Conservation (phyloP, 352 stramenopile species). For the Globisporangium uncinulatum region DNA sequence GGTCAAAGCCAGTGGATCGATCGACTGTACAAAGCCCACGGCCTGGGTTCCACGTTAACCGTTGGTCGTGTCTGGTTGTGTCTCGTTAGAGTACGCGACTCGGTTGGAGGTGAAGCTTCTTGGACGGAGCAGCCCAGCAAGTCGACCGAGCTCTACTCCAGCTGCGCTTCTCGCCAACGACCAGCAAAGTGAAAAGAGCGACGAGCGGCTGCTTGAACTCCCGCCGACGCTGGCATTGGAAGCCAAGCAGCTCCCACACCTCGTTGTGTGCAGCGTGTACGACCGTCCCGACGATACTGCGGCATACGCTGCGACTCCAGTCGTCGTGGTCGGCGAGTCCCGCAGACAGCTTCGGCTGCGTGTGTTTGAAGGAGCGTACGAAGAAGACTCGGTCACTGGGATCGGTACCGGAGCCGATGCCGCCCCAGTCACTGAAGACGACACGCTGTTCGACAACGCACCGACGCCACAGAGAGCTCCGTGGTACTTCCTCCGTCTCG, state of each 20-base stretch:
- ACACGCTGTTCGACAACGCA: background rate
- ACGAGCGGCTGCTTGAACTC: slow-evolving; percentile 7
- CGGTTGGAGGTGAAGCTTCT: slow-evolving; percentile 12
- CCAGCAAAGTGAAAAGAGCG: background rate
- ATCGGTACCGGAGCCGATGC: background rate
- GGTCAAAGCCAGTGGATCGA: background rate
- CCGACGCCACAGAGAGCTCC: background rate
- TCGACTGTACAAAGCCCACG: background rate
- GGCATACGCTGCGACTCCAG: background rate
- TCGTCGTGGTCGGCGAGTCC: slow-evolving; percentile 28
- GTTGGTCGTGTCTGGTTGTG: background rate
- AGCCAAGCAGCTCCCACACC: slow-evolving; percentile 16
- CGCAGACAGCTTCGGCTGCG: slow-evolving; percentile 25
- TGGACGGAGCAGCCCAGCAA: background rate
- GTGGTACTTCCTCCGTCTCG: slow-evolving; percentile 1
- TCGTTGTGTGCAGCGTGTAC: slow-evolving; percentile 12
- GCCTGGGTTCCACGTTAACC: too few species aligned
- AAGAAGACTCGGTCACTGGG: background rate
- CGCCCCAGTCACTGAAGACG: background rate
- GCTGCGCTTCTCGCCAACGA: slow-evolving; percentile 1
- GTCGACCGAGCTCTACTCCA: slow-evolving; percentile 2
- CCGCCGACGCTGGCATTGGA: slow-evolving; percentile 10
- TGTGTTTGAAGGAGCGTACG: slow-evolving; percentile 29
- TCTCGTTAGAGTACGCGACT: slow-evolving; percentile 7
- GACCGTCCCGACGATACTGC: background rate